Evolutionary conservation across 2,329 filamentous ascomycete species (phyloP), one percentile per base, ranked within the genome.

Genomic region (Pseudocercospora macadamiae): DNA sequence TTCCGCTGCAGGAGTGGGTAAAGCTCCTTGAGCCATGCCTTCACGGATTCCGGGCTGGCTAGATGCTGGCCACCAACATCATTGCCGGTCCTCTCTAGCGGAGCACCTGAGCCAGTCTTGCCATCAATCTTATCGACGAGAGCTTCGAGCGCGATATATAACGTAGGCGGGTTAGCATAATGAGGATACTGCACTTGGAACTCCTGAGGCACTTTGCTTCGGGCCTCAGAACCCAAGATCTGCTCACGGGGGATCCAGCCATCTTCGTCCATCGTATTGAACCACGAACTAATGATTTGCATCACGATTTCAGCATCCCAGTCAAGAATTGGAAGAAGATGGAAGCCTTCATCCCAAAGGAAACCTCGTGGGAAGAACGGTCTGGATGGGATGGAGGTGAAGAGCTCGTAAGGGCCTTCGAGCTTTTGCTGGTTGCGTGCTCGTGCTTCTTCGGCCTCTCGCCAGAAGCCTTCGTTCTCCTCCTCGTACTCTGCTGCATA

Each of bases 241-340:
- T 97, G 93, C 78, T 99, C 95, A 52, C 95, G 89, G 2, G 88
- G 91, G 71, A 99, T 97, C 95, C 95, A 99, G 54, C 95, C 95
- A 73, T 97, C 92, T 14, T 95, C 89, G 66, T 99, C 95, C 85
- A 97, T 96, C 16, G 96, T 84, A 64, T 88, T 91, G 78, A 96
- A 96, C 95, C 95, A 99, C 76, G 91, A 96, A 77, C 89, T 90
- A 62, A 97, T 84, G 64, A 99, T 91, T 63, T 97, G 91, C 51
- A 87, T 80, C 0, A 90, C 87, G 52, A 97, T 82, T 70, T 97
- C 93, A 53, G 92, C 86, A 72, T 99, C 95, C 90, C 93, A 99
- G 65, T 99, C 93, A 18, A 91, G 84, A 54, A 99, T 88, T 1
- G 93, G 93, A 48, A 96, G 80, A 32, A 99, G 80, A 71, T 99